Percentiles rank a stretch among this genome's conserved stretches.
Evolutionary conservation across 2,329 filamentous ascomycete species (phyloP).

Genomic region (Ophiostoma sp.): DNA sequence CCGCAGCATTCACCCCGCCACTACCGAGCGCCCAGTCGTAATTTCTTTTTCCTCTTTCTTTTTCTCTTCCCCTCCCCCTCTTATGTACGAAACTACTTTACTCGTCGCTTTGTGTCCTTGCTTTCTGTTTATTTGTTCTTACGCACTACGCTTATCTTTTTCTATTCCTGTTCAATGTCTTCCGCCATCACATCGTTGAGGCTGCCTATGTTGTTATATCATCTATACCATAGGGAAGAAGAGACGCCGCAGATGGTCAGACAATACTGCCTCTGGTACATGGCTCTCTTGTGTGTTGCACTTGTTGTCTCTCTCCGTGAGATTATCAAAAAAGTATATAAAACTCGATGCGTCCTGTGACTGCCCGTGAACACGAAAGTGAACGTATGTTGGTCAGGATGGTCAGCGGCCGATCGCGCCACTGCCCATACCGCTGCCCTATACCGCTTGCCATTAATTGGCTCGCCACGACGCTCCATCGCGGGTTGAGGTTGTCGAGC

Average conservation of each 20-base stretch:
- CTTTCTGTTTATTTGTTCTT: not conserved
- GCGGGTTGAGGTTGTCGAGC: not conserved
- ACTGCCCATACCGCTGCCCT: not conserved
- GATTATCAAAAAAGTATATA: not conserved
- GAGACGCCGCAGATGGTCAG: not conserved
- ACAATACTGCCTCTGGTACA: not conserved
- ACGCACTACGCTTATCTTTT: not conserved
- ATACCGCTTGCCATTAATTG: slow-evolving; percentile 1
- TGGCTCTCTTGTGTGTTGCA: no score
- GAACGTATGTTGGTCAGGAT: no score
- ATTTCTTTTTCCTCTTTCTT: not conserved
- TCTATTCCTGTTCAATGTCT: not conserved
- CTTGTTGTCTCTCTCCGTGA: not conserved
- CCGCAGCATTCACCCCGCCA: slow-evolving; percentile 12
- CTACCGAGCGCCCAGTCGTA: not conserved
- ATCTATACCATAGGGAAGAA: slow-evolving; percentile 5
- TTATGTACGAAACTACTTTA: not conserved
- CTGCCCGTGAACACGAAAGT: no score
- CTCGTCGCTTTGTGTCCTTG: not conserved
- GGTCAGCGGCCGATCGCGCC: no score
- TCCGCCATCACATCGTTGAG: not conserved
- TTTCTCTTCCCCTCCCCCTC: not conserved
- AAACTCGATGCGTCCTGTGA: not conserved
- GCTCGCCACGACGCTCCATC: not conserved
- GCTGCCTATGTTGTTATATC: slow-evolving; percentile 5